phyloP scores from a whole-genome alignment of 768 basidiomycete species.

The Rhizopogon roseolus region DNA sequence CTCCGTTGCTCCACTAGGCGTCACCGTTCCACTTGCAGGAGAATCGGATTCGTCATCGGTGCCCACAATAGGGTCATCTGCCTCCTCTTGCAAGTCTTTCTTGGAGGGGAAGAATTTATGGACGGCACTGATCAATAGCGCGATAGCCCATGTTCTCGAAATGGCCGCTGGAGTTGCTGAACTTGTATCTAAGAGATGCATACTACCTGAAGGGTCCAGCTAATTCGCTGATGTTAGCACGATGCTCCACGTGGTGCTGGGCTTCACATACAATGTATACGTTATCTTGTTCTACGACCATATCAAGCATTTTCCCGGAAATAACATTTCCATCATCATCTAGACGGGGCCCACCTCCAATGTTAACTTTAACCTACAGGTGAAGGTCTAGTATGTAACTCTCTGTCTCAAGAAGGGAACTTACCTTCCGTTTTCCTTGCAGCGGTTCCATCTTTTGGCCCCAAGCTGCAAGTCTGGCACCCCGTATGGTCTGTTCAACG shows the following conservation, averaged over 20 bases:
- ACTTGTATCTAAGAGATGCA: conserved; percentile 54
- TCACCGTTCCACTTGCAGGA: conserved; percentile 36
- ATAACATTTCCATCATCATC: conserved; percentile 54
- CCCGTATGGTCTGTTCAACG: conserved; percentile 53
- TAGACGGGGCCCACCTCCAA: conserved; percentile 45
- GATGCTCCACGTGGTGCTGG: neutral
- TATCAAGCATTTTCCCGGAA: conserved; percentile 58
- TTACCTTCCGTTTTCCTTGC: conserved; percentile 65
- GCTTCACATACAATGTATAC: conserved; percentile 60
- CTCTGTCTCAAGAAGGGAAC: conserved; percentile 5
- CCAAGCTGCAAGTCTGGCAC: conserved; percentile 78
- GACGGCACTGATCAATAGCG: conserved; percentile 29
- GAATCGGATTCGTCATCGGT: conserved; percentile 40
- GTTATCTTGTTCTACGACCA: conserved; percentile 72
- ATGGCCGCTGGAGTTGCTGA: conserved; percentile 56
- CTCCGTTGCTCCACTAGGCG: conserved; percentile 25
- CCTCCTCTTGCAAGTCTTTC: conserved; percentile 14
- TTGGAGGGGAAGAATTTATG: conserved; percentile 10
- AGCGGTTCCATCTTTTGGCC: conserved; percentile 67
- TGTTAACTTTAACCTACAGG: conserved; percentile 63
- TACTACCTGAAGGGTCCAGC: conserved; percentile 57
- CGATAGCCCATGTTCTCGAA: conserved; percentile 65
- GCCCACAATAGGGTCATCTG: conserved; percentile 30
- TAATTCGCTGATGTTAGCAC: conserved; percentile 19
- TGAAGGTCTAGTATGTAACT: neutral